Base-by-base conservation (phyloP, 2,329 filamentous ascomycete species). In the Magnaporthiopsis incrustans region DNA sequence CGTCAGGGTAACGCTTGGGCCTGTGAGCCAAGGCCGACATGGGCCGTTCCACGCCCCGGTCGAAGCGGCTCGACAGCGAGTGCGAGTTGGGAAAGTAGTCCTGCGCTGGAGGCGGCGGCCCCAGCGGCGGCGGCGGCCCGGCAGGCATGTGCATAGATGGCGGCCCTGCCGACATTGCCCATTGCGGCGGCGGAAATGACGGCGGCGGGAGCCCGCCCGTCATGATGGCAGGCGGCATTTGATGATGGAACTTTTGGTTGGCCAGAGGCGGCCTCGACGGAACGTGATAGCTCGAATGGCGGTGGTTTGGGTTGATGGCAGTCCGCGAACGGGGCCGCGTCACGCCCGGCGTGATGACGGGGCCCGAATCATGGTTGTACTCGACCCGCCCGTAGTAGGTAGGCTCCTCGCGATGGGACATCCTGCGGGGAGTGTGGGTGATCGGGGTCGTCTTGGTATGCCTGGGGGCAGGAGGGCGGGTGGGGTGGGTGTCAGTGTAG, bases 251-350 rank as follows among this genome's bases (percentile, higher is more conserved):
- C 32, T 73, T 72, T 33, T 73, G 67, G 56, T 76, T 75, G 18
- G 78, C 70, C 7, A 72, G 69, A 5, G 77, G 77, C 32, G 77
- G 77, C 33, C 73, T 74, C 27, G 73, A 67, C 25, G 71, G 56
- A 8, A 71, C 74, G 66, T 77, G 77, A 64, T 76, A 77, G 65
- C 74, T 77, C 30, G 69, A 66, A 4, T 77, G 77, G 25, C 78
- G 66, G 12, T 65, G 64, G 57, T 59, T 58, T 11, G 68, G 70
- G 15, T 60, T 60, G 30, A 65, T 67, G 4, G 65, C 60, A 22
- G 76, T 76, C 26, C 76, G 74, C 38, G 77, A 74, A 2, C 77
- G 76, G n/a, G 77, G 77, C 12, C 78, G 77, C 0, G 74, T 70
- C 18, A 72, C 66, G 6, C 72, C 67, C 1, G 71, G 65, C 38